A percentile compares a stretch with the other conserved stretches of the same genome.
phyloP scores from a whole-genome alignment of 441 rosid species.

The Capsella rubella region DNA sequence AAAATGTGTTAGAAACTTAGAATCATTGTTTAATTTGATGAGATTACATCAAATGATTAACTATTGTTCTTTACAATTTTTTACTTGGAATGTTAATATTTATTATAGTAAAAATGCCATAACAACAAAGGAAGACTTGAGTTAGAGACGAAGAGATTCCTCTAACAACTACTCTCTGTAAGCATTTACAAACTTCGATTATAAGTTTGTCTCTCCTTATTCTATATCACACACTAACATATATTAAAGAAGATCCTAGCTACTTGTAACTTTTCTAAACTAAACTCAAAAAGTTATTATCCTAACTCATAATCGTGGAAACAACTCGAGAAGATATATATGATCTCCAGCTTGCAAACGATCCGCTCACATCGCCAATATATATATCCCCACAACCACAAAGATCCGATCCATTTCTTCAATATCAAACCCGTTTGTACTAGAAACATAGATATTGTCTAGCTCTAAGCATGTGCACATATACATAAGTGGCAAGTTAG shows the following conservation, averaged over 20 bases:
- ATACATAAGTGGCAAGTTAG: conserved; percentile 27
- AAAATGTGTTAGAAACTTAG: no score
- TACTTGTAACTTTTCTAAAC: conserved; percentile 12
- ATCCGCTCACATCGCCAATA: not conserved
- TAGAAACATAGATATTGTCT: conserved; percentile 18
- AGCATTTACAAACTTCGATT: conserved; percentile 25
- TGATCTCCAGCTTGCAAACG: conserved; percentile 20
- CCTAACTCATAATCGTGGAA: not conserved
- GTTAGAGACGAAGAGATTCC: conserved; percentile 12
- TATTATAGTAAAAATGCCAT: conserved; percentile 12
- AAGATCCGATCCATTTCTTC: conserved; percentile 33
- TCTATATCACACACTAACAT: conserved; percentile 25
- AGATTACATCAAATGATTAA: not conserved
- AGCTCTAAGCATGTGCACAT: conserved; percentile 5
- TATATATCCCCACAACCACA: conserved; percentile 16
- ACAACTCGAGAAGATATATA: conserved; percentile 12
- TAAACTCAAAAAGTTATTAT: conserved; percentile 16
- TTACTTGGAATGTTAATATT: conserved; percentile 1
- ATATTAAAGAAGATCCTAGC: conserved; percentile 3
- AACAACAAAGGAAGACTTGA: conserved; percentile 10
- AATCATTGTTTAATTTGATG: not conserved
- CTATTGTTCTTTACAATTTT: not conserved
- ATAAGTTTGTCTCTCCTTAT: conserved; percentile 6
- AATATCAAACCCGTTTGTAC: conserved; percentile 1
- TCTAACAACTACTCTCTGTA: conserved; percentile 1